Evolutionary conservation across 2,329 filamentous ascomycete species (phyloP).

Genomic region (Colletotrichum sp.): DNA sequence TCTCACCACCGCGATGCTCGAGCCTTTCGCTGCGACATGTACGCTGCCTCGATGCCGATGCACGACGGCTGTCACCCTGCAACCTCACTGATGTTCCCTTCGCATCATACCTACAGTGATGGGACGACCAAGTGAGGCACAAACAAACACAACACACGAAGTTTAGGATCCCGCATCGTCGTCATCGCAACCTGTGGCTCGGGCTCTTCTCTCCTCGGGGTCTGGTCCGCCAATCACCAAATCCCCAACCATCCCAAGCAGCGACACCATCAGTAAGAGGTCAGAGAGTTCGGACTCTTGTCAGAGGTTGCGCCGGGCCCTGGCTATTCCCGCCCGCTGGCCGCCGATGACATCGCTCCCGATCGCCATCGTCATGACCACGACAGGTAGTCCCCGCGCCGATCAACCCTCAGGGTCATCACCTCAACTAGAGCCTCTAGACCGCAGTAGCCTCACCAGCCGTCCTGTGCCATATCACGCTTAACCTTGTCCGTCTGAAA

Average conservation of each 20-base stretch:
- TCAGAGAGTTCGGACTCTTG: slow-evolving; percentile 1
- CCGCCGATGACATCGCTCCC: slow-evolving; percentile 9
- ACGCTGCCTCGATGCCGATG: neutral
- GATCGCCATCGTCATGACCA: slow-evolving; percentile 5
- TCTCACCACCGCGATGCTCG: neutral
- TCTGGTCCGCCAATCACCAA: neutral
- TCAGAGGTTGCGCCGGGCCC: neutral
- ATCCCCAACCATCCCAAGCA: neutral
- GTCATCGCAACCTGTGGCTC: neutral
- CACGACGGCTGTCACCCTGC: neutral
- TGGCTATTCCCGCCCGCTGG: slow-evolving; percentile 4
- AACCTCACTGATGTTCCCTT: neutral
- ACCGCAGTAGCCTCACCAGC: neutral
- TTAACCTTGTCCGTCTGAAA: neutral
- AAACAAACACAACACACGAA: neutral
- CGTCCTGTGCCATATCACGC: neutral
- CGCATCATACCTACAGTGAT: neutral
- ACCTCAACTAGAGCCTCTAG: neutral
- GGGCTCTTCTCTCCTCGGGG: neutral
- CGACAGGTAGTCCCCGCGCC: neutral
- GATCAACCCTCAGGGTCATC: neutral
- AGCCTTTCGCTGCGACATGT: neutral
- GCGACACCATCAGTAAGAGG: neutral
- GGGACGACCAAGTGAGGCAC: neutral
- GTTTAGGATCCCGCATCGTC: neutral